phyloP scores from a whole-genome alignment of 768 basidiomycete species.

The Tubosaeta sp. region DNA sequence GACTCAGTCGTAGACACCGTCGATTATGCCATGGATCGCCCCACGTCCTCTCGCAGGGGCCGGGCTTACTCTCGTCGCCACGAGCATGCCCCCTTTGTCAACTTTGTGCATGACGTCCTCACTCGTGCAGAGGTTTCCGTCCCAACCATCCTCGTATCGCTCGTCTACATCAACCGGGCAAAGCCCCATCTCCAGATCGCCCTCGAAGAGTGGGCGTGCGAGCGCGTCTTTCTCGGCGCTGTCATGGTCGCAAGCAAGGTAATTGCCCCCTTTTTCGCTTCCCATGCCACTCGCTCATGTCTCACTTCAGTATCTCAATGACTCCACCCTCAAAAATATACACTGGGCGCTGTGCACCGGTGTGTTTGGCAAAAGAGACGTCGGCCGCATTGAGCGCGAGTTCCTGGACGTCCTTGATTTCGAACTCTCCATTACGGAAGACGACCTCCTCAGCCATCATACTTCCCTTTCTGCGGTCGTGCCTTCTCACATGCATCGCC shows the following conservation, averaged over 20 bases:
- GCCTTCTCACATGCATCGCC: constrained; percentile 25
- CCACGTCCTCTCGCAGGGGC: constrained; percentile 51
- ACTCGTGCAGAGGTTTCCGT: constrained; percentile 69
- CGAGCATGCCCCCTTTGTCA: constrained; percentile 53
- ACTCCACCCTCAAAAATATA: constrained; percentile 85
- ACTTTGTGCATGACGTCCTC: constrained; percentile 67
- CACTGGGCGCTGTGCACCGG: constrained; percentile 88
- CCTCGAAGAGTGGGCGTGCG: constrained; percentile 80
- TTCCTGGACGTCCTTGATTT: constrained; percentile 78
- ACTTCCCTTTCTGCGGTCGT: constrained; percentile 30
- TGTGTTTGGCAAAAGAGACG: constrained; percentile 76
- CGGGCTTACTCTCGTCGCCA: constrained; percentile 44
- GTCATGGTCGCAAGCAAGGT: constrained; percentile 86
- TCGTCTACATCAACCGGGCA: constrained; percentile 75
- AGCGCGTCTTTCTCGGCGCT: constrained; percentile 89
- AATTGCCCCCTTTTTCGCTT: constrained; percentile 18
- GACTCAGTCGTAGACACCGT: constrained; percentile 70
- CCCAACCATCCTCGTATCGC: constrained; percentile 62
- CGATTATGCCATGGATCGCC: constrained; percentile 70
- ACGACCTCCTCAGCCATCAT: constrained; percentile 52
- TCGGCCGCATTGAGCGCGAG: constrained; percentile 78
- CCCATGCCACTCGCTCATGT: constrained; percentile 9
- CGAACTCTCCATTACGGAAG: constrained; percentile 61
- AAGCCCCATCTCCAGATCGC: constrained; percentile 78
- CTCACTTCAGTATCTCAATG: constrained; percentile 65